Percentiles rank a stretch among this genome's conserved stretches.
Conservation (phyloP, 2,329 filamentous ascomycete genomes). For the Pseudopyricularia cyperi region DNA sequence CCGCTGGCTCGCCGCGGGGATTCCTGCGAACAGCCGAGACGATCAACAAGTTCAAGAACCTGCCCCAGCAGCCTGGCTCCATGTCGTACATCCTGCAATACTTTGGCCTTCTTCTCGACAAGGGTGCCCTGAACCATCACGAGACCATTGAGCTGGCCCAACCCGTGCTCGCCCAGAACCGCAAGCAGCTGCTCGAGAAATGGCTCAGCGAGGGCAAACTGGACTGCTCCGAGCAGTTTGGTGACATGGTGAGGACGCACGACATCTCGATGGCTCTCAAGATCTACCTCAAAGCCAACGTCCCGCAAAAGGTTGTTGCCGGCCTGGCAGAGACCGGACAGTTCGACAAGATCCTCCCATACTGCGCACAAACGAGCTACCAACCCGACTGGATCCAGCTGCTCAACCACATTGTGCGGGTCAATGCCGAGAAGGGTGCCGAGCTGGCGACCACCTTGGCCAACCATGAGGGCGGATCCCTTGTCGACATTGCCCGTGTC, state of each 20-base stretch:
- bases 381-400: slow-evolving; percentile 91
- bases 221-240: slow-evolving; percentile 89
- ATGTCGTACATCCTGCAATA: slow-evolving; percentile 95
- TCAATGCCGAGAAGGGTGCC: slow-evolving; percentile 84
- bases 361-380: slow-evolving; percentile 73
- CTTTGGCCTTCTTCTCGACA: slow-evolving; percentile 93
- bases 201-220: slow-evolving; percentile 96
- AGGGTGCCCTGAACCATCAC: slow-evolving; percentile 82
- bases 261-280: slow-evolving; percentile 77
- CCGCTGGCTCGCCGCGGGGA: slow-evolving; percentile 88
- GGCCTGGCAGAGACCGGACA: slow-evolving; percentile 91
- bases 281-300: slow-evolving; percentile 85
- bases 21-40: slow-evolving; percentile 91
- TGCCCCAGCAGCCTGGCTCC: slow-evolving; percentile 68
- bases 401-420: slow-evolving; percentile 80
- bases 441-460: slow-evolving; percentile 91
- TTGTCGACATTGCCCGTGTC: slow-evolving; percentile 87
- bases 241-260: slow-evolving; percentile 82
- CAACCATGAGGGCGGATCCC: slow-evolving; percentile 73
- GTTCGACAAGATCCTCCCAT: slow-evolving; percentile 93
- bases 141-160: slow-evolving; percentile 90
- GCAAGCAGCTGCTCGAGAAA: slow-evolving; percentile 93
- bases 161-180: slow-evolving; percentile 83
- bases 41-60: slow-evolving; percentile 87
- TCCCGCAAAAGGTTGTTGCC: slow-evolving; percentile 87